phyloP scores from a whole-genome alignment of 192 early-diverging fungal species.

The Pilaira anomala region DNA sequence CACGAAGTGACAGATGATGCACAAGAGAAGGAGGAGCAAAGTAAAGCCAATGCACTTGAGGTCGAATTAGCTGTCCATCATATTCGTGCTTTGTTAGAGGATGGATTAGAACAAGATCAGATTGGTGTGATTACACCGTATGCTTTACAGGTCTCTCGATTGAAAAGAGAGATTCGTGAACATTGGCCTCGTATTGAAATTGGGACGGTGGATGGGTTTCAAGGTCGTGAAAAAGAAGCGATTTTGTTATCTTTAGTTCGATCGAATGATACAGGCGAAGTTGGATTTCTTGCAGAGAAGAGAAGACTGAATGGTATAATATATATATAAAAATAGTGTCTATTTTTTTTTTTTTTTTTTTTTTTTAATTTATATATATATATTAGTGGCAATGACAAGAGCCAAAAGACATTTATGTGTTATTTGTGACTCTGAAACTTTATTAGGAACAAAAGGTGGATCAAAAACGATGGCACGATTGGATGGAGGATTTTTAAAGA shows the following conservation, averaged over 20 bases:
- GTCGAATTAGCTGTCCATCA: slow-evolving; percentile 61
- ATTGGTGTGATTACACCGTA: slow-evolving; percentile 92
- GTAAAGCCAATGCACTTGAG: slow-evolving; percentile 77
- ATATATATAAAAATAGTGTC: background rate
- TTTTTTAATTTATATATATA: background rate
- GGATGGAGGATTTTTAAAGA: slow-evolving; percentile 46
- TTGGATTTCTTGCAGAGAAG: slow-evolving; percentile 82
- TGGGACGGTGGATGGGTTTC: slow-evolving; percentile 86
- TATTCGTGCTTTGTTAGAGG: slow-evolving; percentile 56
- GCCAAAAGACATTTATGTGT: slow-evolving; percentile 84
- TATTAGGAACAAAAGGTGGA: slow-evolving; percentile 31
- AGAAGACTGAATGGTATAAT: slow-evolving; percentile 73
- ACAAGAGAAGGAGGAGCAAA: slow-evolving; percentile 46
- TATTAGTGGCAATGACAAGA: slow-evolving; percentile 77
- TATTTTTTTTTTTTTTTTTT: background rate
- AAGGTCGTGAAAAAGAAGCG: slow-evolving; percentile 89
- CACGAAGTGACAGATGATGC: slow-evolving; percentile 38
- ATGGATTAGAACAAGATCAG: slow-evolving; percentile 57
- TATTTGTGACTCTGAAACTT: slow-evolving; percentile 71
- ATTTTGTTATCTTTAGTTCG: slow-evolving; percentile 79
- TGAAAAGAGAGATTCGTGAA: slow-evolving; percentile 49
- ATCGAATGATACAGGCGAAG: slow-evolving; percentile 69
- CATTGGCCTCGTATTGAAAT: slow-evolving; percentile 67
- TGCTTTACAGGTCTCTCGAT: slow-evolving; percentile 66
- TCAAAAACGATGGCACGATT: slow-evolving; percentile 21